Evolutionary conservation across 371 early-diverging fungal species (phyloP), one percentile per base, ranked within the genome.

Genomic region (Mucor lusitanicus): DNA sequence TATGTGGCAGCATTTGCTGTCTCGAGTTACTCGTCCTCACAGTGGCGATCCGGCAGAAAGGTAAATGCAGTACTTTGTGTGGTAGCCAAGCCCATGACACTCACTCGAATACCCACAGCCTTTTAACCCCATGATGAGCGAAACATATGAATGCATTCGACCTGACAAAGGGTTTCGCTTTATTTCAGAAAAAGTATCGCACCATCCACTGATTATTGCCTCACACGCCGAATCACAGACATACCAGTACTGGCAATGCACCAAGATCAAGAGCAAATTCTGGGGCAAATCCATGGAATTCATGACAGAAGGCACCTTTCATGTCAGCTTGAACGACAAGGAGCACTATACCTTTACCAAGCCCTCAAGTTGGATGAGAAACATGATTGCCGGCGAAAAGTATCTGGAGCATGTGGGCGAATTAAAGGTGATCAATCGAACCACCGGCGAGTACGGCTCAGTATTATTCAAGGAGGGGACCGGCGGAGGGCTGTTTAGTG

Each of bases 101-200:
- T 42, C 5, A 42, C n/a, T 6, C n/a, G 17, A 30, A 17, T 3
- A 55, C n/a, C 28, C 4, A 11, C 23, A 63, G 63, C 98, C 98
- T 17, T 97, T 96, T 75, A 97, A 97, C 76, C 97, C 97, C 13
- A 85, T 97, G 37, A 87, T 94, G 72, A 96, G 94, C 60, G 98
- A 97, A 76, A 97, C 97, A 0, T 97, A 92, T 77, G 97, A 97
- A 74, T 88, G 80, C 77, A 84, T 94, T 42, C 82, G 94, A 8
- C 87, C 91, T 6, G 94, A 92, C 71, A 82, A 83, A 63, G 90
- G 91, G 0, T 95, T 91, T 71, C 81, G 87, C 42, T 95, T 88
- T 63, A 79, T 95, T 55, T 81, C 94, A 1, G 95, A 95, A 83
- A 95, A 94, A 83, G 96, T 96, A 23, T 86, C 85, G 54, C 94